Base-by-base conservation (phyloP, 1,284 basidiomycete species). In the Papiliotrema terrestris region DNA sequence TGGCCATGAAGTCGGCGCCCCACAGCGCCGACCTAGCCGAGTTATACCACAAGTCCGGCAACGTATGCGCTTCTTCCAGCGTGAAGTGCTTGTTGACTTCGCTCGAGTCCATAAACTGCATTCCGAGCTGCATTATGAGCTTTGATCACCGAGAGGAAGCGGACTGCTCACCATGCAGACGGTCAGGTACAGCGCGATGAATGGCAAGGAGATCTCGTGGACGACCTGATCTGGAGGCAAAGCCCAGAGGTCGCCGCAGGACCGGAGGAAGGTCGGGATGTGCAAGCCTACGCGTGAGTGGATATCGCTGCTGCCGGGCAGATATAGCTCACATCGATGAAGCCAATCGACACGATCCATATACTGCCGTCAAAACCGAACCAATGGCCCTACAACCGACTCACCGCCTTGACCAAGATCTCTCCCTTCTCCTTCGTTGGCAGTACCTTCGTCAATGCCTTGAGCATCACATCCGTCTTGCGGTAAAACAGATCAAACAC, bases 341-440 rank as follows among this genome's bases (percentile, higher is more conserved):
- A 77, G 61, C 76, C 76, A 78, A 50, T 77, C 76, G 9, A 76
- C 74, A n/a, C 67, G 63, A 26, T 71, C 66, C 25, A 76, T 60
- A 53, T 73, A 77, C 60, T 71, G n/a, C 45, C 22, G 20, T 35
- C 22, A n/a, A 36, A 25, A 48, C 5, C 20, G n/a, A 9, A 20
- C 11, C n/a, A n/a, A 23, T 38, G 14, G 14, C n/a, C 25, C 2
- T 22, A 20, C 11, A 11, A 5, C 29, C 29, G 29, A 65, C 71
- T 61, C 44, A 71, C 72, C n/a, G 69, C 66, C 38, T 67, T 63
- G 26, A 78, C 73, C 49, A 77, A 58, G 4, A 75, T 45, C 57
- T 76, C 70, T 26, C 75, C 75, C 49, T 63, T 69, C 41, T 73
- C 66, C 37, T 61, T 57, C n/a, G 61, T 57, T 9, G 77, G 77